Conservation (phyloP, 192 early-diverging fungal species). For the Coemansia sp. region DNA sequence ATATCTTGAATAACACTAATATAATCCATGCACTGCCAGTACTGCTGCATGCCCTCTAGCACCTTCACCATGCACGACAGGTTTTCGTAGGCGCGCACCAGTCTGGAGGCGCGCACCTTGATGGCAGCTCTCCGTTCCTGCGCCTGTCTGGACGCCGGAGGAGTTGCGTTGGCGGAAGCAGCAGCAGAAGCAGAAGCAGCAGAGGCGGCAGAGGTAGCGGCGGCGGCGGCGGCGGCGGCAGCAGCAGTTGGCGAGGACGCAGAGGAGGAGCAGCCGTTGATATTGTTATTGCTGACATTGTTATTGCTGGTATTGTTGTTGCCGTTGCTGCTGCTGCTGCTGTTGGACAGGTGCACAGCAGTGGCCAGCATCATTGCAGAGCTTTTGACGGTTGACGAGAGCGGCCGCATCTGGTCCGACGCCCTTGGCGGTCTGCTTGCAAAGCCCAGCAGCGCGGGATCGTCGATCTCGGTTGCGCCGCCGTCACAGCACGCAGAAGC, state of each 20-base stretch:
- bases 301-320: no score
- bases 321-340: no score
- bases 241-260: no score
- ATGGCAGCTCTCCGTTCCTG: constrained; percentile 27
- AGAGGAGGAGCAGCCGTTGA: no score
- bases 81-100: constrained; percentile 50
- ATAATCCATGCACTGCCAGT: constrained; percentile 58
- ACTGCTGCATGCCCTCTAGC: constrained; percentile 57
- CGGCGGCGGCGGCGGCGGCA: no score
- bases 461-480: not conserved
- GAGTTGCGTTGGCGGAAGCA: constrained; percentile 13
- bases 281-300: no score
- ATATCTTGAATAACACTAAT: constrained; percentile 46
- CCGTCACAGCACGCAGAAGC: not conserved
- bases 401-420: constrained; percentile 39
- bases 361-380: constrained; percentile 47
- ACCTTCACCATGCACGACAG: constrained; percentile 56
- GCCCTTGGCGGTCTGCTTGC: constrained; percentile 18
- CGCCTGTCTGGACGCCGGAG: constrained; percentile 18
- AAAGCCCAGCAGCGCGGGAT: constrained; percentile 13
- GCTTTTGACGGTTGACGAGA: constrained; percentile 48
- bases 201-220: no score
- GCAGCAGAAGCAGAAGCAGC: no score
- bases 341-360: constrained; percentile 27
- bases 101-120: constrained; percentile 30